Evolutionary conservation across 495 filamentous ascomycete species (phyloP).

Genomic region (Podospora didyma): DNA sequence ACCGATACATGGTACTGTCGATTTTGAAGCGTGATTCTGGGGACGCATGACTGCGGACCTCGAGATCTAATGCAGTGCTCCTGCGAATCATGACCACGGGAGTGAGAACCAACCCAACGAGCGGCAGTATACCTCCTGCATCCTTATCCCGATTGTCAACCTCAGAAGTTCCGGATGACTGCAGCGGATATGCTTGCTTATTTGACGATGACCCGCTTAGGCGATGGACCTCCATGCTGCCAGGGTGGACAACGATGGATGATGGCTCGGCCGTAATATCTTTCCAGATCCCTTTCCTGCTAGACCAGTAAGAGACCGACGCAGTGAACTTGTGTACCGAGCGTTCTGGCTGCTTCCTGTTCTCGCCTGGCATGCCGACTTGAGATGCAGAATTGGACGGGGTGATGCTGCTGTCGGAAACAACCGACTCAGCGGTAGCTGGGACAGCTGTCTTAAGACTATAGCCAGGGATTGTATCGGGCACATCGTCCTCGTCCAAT

Average conservation of each 20-base stretch:
- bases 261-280: conserved; percentile 64
- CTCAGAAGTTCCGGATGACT: conserved; percentile 34
- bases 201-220: conserved; percentile 46
- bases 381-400: conserved; percentile 78
- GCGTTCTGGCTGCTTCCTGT: conserved; percentile 47
- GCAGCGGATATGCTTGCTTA: conserved; percentile 37
- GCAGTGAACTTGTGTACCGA: conserved; percentile 60
- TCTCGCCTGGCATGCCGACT: conserved; percentile 48
- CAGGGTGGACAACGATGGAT: conserved; percentile 75
- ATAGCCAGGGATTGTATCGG: conserved; percentile 45
- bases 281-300: conserved; percentile 73
- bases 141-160: conserved; percentile 35
- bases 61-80: conserved; percentile 88
- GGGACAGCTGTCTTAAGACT: conserved; percentile 37
- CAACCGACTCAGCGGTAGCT: conserved; percentile 21
- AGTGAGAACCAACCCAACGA: conserved; percentile 79
- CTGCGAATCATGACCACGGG: conserved; percentile 83
- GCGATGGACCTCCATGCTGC: conserved; percentile 79
- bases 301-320: conserved; percentile 80
- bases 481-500: conserved; percentile 47
- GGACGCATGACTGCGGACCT: conserved; percentile 78
- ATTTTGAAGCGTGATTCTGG: conserved; percentile 72
- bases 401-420: conserved; percentile 52
- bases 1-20: conserved; percentile 57
- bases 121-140: conserved; percentile 42